These are phyloP conservation scores for Oxytropis ochrocephala DNA, from an alignment of 306 rosid genomes.

Conservation along the genomic window DNA sequence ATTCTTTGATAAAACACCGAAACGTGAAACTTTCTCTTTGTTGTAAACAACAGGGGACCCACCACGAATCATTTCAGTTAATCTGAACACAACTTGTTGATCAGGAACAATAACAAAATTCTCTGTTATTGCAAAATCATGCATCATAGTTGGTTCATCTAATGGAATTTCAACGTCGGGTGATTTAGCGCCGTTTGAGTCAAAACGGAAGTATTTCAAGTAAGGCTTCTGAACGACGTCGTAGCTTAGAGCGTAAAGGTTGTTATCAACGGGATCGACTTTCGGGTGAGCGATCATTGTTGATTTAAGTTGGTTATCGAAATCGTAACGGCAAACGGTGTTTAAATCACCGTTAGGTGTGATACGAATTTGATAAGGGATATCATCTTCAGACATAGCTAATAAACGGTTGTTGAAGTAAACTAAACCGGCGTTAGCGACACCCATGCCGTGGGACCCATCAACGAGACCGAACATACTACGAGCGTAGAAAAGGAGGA, in stretches of 20 bases:
- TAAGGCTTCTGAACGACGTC: conserved; percentile 74
- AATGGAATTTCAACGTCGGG: conserved; percentile 67
- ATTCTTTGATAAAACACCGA: conserved; percentile 65
- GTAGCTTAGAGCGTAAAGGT: conserved; percentile 43
- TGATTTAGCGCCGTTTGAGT: conserved; percentile 53
- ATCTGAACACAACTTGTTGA: conserved; percentile 85
- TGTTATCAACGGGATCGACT: conserved; percentile 61
- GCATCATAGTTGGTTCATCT: conserved; percentile 77
- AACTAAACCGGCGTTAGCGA: conserved; percentile 91
- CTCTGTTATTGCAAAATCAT: conserved; percentile 85
- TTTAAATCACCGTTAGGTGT: conserved; percentile 62
- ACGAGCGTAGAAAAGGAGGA: conserved; percentile 68
- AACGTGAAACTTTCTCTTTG: conserved; percentile 52
- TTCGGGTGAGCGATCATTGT: conserved; percentile 97
- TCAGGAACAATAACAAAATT: conserved; percentile 72
- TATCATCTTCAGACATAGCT: conserved; percentile 72
- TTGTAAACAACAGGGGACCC: conserved; percentile 88
- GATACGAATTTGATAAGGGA: conserved; percentile 66
- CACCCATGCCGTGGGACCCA: conserved; percentile 69
- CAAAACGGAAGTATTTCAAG: conserved; percentile 64
- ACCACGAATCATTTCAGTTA: conserved; percentile 69
- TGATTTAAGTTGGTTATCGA: conserved; percentile 43
- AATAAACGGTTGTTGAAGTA: conserved; percentile 61
- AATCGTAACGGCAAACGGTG: conserved; percentile 69
- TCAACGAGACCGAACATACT: conserved; percentile 59